Percentiles rank a stretch among this genome's conserved stretches.
phyloP scores from a whole-genome alignment of 192 early-diverging fungal species.

The Coemansia sp. region DNA sequence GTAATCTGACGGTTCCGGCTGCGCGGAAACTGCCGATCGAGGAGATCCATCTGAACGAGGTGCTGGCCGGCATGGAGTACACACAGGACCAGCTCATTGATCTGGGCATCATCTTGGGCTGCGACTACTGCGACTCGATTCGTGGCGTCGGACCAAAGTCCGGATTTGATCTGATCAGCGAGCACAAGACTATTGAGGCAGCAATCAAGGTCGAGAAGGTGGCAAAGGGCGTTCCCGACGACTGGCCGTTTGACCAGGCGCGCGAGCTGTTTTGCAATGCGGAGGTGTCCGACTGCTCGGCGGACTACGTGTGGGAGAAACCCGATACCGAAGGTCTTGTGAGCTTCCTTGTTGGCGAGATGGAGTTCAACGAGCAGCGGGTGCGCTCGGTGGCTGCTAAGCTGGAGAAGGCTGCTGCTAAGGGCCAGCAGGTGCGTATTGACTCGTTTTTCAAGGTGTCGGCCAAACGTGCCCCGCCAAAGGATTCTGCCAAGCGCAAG shows the following conservation, averaged over 20 bases:
- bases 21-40: constrained; percentile 86
- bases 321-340: constrained; percentile 84
- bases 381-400: constrained; percentile 80
- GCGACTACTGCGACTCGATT: constrained; percentile 97
- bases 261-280: constrained; percentile 84
- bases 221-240: constrained; percentile 77
- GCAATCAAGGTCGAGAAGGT: constrained; percentile 76
- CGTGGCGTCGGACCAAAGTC: constrained; percentile 87
- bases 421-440: constrained; percentile 86
- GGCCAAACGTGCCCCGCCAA: constrained; percentile 17
- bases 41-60: constrained; percentile 82
- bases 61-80: constrained; percentile 76
- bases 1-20: constrained; percentile 92
- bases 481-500: constrained; percentile 23
- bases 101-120: constrained; percentile 94
- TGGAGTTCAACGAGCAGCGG: constrained; percentile 94
- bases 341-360: constrained; percentile 88
- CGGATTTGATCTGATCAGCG: constrained; percentile 80
- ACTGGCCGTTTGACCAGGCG: constrained; percentile 91
- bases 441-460: constrained; percentile 84
- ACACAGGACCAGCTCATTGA: constrained; percentile 89
- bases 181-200: constrained; percentile 80
- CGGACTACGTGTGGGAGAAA: constrained; percentile 68
- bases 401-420: constrained; percentile 71
- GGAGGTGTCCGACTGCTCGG: constrained; percentile 67